Evolutionary conservation across 2,329 filamentous ascomycete species (phyloP).

Genomic region (Ophiocordyceps camponoti-leonardi): DNA sequence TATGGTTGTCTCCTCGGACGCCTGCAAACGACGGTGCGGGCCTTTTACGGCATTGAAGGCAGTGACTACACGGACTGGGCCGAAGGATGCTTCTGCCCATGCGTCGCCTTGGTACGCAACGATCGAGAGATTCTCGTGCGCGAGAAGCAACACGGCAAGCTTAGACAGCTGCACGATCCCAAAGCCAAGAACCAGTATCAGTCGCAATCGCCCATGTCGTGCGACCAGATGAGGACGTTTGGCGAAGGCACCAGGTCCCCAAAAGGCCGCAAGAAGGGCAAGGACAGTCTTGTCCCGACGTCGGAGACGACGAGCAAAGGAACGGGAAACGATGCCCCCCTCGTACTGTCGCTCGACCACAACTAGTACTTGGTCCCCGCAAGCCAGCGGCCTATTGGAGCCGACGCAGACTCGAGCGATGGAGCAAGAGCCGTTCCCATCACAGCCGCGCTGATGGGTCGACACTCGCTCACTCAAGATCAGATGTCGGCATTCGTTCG

Average conservation of each 20-base stretch:
- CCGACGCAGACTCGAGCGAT: background rate
- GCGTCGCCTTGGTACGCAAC: constrained; percentile 9
- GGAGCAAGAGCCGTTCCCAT: background rate
- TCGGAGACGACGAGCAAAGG: background rate
- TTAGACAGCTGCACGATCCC: constrained; percentile 3
- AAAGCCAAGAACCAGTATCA: constrained; percentile 6
- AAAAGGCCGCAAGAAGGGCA: background rate
- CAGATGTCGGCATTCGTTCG: constrained; percentile 1
- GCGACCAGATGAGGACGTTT: background rate
- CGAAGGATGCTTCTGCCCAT: constrained; percentile 12
- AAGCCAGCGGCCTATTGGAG: background rate
- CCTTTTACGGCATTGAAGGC: constrained; percentile 16
- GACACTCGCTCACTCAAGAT: constrained; percentile 3
- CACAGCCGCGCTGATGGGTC: background rate
- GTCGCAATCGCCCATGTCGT: constrained; percentile 8
- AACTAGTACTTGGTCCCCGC: constrained; percentile 5
- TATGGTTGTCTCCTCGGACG: constrained; percentile 12
- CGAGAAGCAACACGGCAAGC: constrained; percentile 6
- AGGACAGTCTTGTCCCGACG: background rate
- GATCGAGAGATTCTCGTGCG: constrained; percentile 16
- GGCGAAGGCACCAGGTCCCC: background rate
- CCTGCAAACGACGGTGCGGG: constrained; percentile 13
- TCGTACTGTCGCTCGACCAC: constrained; percentile 3
- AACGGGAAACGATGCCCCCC: background rate
- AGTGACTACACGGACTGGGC: constrained; percentile 6